Evolutionary conservation across 345 rosid species (phyloP).

Genomic region (Populus davidiana): DNA sequence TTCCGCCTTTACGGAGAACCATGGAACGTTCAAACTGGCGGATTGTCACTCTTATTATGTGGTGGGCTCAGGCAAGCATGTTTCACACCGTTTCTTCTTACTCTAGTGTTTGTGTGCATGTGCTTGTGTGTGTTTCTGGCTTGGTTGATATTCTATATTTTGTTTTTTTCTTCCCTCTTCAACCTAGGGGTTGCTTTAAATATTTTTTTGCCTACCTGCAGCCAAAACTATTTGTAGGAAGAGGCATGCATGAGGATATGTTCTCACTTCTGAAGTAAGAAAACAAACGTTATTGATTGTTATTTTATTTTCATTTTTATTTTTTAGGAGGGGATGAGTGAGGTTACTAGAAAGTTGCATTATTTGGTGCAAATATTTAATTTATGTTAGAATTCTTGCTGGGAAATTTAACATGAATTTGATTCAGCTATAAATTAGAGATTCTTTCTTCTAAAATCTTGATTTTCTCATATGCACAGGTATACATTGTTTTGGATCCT

Average conservation of each 20-base stretch:
- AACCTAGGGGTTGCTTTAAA: neutral
- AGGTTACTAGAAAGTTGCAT: neutral
- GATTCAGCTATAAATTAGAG: slow-evolving; percentile 7
- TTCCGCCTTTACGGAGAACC: slow-evolving; percentile 67
- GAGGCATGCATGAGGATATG: slow-evolving; percentile 95
- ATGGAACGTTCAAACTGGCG: slow-evolving; percentile 88
- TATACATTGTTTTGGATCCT: slow-evolving; percentile 92
- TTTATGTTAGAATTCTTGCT: neutral
- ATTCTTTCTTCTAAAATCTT: slow-evolving; percentile 7
- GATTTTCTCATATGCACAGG: slow-evolving; percentile 44
- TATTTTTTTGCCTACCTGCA: slow-evolving; percentile 30
- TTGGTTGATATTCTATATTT: neutral
- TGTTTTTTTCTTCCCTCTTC: neutral
- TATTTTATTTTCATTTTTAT: neutral
- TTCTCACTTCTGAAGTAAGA: slow-evolving; percentile 87
- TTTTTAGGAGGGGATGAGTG: neutral
- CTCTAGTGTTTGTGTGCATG: neutral
- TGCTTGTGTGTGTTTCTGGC: neutral
- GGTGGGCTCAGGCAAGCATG: slow-evolving; percentile 97
- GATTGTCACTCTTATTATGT: slow-evolving; percentile 70
- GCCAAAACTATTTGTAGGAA: slow-evolving; percentile 90
- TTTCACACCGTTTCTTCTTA: neutral
- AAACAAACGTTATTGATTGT: neutral
- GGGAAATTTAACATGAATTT: neutral
- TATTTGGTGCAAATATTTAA: neutral